phyloP scores from a whole-genome alignment of 2,329 filamentous ascomycete genomes.

The Sordariomycetes sp. region DNA sequence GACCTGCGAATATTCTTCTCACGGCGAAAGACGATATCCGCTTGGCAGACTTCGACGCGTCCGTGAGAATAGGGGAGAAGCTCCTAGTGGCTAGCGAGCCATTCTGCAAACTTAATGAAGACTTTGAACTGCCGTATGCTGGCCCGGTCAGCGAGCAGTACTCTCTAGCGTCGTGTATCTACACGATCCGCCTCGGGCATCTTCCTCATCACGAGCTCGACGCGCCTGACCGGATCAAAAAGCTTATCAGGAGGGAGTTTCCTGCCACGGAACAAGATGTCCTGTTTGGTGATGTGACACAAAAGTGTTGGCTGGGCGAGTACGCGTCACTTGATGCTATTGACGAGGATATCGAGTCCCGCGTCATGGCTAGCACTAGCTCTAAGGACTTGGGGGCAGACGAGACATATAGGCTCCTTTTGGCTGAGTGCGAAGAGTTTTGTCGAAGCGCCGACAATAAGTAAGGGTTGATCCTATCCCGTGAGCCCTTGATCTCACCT shows the following conservation, averaged over 20 bases:
- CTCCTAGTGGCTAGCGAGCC: too few relatives aligned
- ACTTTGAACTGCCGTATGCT: too few relatives aligned
- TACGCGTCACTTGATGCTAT: background rate
- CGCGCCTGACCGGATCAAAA: background rate
- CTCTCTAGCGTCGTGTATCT: background rate
- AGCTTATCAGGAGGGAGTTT: background rate
- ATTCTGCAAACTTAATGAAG: too few relatives aligned
- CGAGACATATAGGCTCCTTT: background rate
- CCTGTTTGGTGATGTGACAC: background rate
- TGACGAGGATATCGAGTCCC: background rate
- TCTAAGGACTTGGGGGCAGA: background rate
- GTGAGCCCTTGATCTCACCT: too few relatives aligned
- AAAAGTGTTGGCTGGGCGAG: background rate
- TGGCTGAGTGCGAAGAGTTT: background rate
- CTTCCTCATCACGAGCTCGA: background rate
- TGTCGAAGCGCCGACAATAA: too few relatives aligned
- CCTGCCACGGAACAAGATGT: background rate
- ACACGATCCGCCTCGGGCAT: background rate
- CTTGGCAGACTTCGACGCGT: too few relatives aligned
- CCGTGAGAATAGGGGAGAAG: too few relatives aligned
- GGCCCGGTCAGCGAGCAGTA: background rate
- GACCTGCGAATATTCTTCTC: too few relatives aligned
- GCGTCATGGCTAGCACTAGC: background rate
- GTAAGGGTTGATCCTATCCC: too few relatives aligned
- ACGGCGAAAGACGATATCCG: background rate